These are phyloP conservation scores for Neoboletus subvelutipes DNA, from an alignment of 768 basidiomycete genomes.

Conservation along the genomic window DNA sequence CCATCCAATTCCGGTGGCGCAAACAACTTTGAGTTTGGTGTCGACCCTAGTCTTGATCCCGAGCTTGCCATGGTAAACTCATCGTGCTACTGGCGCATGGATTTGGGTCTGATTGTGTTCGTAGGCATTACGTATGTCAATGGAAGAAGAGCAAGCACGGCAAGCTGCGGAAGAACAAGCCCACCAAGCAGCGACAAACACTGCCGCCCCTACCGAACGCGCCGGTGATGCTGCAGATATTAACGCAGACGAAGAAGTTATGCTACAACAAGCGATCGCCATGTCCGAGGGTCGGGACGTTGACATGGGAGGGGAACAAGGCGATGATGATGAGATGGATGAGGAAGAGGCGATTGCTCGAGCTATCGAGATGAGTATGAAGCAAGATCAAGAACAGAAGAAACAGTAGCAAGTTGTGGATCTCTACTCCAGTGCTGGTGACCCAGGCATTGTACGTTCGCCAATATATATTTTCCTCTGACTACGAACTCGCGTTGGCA, in stretches of 20 bases:
- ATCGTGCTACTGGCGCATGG: background rate
- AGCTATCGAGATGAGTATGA: slow-evolving; percentile 95
- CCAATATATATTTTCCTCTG: slow-evolving; percentile 4
- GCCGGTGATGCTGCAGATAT: slow-evolving; percentile 40
- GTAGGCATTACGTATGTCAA: slow-evolving; percentile 94
- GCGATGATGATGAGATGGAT: slow-evolving; percentile 67
- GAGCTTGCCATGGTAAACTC: slow-evolving; percentile 89
- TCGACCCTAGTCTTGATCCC: slow-evolving; percentile 94
- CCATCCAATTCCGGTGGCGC: slow-evolving; percentile 47
- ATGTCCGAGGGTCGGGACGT: slow-evolving; percentile 63
- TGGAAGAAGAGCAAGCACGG: slow-evolving; percentile 91
- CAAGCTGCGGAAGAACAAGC: slow-evolving; percentile 48
- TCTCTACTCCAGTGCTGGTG: background rate
- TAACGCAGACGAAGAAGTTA: slow-evolving; percentile 76
- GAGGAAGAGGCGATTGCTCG: slow-evolving; percentile 89
- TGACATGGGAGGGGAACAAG: slow-evolving; percentile 48
- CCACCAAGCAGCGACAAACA: slow-evolving; percentile 28
- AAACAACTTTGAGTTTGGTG: slow-evolving; percentile 78
- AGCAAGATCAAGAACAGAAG: slow-evolving; percentile 51
- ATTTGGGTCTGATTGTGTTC: background rate
- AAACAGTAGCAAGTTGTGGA: slow-evolving; percentile 22
- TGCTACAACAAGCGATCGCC: slow-evolving; percentile 74
- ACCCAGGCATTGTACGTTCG: background rate
- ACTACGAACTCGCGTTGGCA: background rate
- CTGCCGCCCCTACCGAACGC: slow-evolving; percentile 22